Evolutionary conservation across 2,329 filamentous ascomycete species (phyloP), one percentile per base, ranked within the genome.

Genomic region (Aureobasidium sp.): DNA sequence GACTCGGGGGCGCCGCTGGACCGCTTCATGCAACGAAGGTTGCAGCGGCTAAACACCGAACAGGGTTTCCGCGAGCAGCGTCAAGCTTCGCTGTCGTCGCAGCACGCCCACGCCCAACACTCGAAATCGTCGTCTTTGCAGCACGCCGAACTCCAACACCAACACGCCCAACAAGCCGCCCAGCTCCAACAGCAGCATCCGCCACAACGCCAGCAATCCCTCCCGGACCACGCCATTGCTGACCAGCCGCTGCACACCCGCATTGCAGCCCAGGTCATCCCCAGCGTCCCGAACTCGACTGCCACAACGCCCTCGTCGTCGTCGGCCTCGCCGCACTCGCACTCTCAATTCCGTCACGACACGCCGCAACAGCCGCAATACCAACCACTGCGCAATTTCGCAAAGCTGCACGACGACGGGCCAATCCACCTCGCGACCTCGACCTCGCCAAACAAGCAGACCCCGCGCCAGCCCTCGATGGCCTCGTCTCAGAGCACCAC

Each of bases 11-110:
- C 67, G 44, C 55, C 65, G 31, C 67, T 71, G 67, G 71, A 73
- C 67, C 70, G 72, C 62, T 74, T 69, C 69, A 70, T 70, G 63
- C 71, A 74, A 65, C 69, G 72, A 61, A 70, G 72, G 53, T 68
- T 73, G 69, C 71, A 74, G 68, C 70, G 72, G 63, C 65, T 73
- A 63, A 73, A 73, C 61, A 74, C 72, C 62, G 72, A 74, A 70
- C 71, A 73, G 64, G 71, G 70, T 65, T 74, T 74, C 65, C 67
- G 72, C 49, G 72, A 74, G 66, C 71, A 73, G 67, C 67, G 72
- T 49, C 64, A 64, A 55, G 64, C 62, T 49, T 56, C 60, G 51
- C 31, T 25, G 39, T 55, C 51, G 36, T 36, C 39, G 51, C 20
- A 34, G 34, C 31, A 37, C 9, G 20, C 44, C 20, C 44, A 14